Evolutionary conservation across 2,329 filamentous ascomycete genomes (phyloP).

Genomic region (Fusarium oxysporum): DNA sequence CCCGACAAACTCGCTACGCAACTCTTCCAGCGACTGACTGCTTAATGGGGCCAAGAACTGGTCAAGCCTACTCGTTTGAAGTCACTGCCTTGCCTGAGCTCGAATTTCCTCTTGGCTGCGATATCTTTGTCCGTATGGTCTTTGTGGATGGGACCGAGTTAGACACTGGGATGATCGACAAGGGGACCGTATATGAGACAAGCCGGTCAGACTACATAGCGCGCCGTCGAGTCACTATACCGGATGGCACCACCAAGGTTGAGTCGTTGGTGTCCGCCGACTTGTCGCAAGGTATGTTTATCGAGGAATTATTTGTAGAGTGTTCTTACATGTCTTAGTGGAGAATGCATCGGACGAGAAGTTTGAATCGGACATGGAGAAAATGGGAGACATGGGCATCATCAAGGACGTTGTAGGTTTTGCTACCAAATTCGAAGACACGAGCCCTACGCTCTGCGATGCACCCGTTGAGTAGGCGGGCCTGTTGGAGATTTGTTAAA

Average conservation of each 20-base stretch:
- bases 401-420: no score
- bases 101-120: rapidly evolving
- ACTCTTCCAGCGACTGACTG: rapidly evolving
- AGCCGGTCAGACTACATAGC: rapidly evolving
- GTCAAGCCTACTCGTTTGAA: rapidly evolving
- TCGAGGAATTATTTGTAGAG: not conserved
- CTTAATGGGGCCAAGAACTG: rapidly evolving
- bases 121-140: rapidly evolving
- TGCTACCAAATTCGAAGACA: no score
- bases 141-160: no score
- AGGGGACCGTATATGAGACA: rapidly evolving
- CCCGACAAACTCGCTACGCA: rapidly evolving
- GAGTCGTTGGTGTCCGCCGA: rapidly evolving
- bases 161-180: rapidly evolving
- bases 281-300: rapidly evolving
- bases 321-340: not conserved
- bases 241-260: rapidly evolving
- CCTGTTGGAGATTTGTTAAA: no score
- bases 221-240: rapidly evolving
- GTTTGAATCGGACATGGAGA: no score
- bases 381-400: no score
- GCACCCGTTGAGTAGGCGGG: no score
- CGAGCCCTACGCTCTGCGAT: no score
- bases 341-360: no score
- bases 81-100: rapidly evolving